Conservation (phyloP, 345 rosid species). For the Draba incana region DNA sequence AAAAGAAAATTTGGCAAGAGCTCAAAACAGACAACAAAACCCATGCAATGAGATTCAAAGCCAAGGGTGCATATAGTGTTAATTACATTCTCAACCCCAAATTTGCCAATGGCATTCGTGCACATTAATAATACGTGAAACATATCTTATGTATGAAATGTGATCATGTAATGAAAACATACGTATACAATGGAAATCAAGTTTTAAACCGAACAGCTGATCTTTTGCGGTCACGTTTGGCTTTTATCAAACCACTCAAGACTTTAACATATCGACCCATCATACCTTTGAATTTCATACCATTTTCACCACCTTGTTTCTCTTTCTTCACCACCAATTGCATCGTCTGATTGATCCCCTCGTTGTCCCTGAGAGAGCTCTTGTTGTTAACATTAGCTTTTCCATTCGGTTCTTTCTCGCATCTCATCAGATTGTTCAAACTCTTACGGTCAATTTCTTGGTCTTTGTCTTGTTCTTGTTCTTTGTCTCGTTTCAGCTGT, state of each 20-base stretch:
- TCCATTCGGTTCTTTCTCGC: constrained; percentile 36
- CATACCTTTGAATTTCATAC: constrained; percentile 58
- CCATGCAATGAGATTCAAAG: background rate
- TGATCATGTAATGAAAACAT: constrained; percentile 18
- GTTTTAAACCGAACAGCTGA: constrained; percentile 27
- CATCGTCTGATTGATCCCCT: constrained; percentile 45
- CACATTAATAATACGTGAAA: constrained; percentile 27
- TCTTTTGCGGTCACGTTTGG: constrained; percentile 47
- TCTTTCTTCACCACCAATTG: constrained; percentile 53
- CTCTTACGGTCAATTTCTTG: constrained; percentile 48
- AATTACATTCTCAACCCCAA: constrained; percentile 16
- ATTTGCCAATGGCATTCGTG: constrained; percentile 14
- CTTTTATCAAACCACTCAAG: constrained; percentile 57
- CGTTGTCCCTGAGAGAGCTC: constrained; percentile 53
- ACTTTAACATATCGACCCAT: constrained; percentile 65
- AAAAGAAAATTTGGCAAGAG: background rate
- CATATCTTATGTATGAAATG: background rate
- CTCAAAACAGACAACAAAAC: constrained; percentile 7
- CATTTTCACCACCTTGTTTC: constrained; percentile 35
- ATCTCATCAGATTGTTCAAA: constrained; percentile 62
- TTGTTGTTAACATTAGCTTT: constrained; percentile 33
- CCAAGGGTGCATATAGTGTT: constrained; percentile 5
- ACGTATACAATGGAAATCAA: constrained; percentile 13
- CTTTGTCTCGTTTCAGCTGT: background rate
- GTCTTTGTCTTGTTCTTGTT: constrained; percentile 25